These are phyloP conservation scores for Pseudozyma hubeiensis DNA, from an alignment of 1,284 basidiomycete genomes.

Conservation along the genomic window DNA sequence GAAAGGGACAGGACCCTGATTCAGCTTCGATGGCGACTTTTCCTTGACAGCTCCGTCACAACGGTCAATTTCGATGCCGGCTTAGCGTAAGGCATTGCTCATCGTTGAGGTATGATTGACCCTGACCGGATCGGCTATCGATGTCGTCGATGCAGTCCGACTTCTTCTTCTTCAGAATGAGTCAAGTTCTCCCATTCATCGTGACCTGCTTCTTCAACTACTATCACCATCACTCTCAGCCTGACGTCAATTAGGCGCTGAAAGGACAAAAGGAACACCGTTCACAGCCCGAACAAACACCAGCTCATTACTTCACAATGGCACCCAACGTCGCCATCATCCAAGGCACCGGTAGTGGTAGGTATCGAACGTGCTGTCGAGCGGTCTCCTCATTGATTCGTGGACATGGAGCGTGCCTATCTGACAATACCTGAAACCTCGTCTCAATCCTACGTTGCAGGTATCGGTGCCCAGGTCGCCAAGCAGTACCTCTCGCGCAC, in stretches of 20 bases:
- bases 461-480: slow-evolving; percentile 57
- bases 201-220: not conserved
- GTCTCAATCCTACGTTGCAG: slow-evolving; percentile 1
- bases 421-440: not conserved
- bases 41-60: slow-evolving; percentile 28
- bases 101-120: not conserved
- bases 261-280: not conserved
- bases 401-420: not conserved
- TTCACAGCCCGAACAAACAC: not conserved
- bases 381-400: no score
- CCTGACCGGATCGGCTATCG: not conserved
- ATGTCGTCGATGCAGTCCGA: not conserved
- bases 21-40: slow-evolving; percentile 2
- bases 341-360: slow-evolving; percentile 55
- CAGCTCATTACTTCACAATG: slow-evolving; percentile 12
- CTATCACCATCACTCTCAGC: not conserved
- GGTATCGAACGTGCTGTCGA: not conserved
- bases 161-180: no score
- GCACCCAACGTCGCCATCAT: slow-evolving; percentile 60
- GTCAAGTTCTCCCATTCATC: no score
- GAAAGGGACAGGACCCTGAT: slow-evolving; percentile 32
- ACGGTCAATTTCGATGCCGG: slow-evolving; percentile 16
- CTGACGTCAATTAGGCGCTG: not conserved
- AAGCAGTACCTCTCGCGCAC: slow-evolving; percentile 68
- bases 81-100: slow-evolving; percentile 27